These are phyloP conservation scores for Trichoderma gamsii DNA, from an alignment of 495 filamentous ascomycete species.

Conservation along the genomic window DNA sequence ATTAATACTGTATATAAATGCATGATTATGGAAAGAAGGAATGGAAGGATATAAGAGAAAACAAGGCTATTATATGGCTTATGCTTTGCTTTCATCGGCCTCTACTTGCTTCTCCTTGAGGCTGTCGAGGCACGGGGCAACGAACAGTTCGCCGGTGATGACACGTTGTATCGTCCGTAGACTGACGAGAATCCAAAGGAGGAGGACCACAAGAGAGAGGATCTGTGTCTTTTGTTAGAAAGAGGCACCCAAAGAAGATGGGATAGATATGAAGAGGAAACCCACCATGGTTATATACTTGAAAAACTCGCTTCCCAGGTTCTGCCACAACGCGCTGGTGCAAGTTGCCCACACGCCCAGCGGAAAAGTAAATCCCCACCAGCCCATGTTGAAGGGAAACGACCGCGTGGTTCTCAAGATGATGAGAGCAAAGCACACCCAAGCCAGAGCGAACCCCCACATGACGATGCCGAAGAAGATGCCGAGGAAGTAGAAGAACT, in stretches of 20 bases:
- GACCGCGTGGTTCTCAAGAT: slow-evolving; percentile 33
- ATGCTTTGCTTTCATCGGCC: neutral
- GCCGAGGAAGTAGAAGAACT: slow-evolving; percentile 49
- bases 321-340: slow-evolving; percentile 43
- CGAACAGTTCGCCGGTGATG: slow-evolving; percentile 42
- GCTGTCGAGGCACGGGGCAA: slow-evolving; percentile 48
- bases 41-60: no score
- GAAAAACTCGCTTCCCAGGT: slow-evolving; percentile 50
- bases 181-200: slow-evolving; percentile 49
- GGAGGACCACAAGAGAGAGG: slow-evolving; percentile 40
- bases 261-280: slow-evolving; percentile 22
- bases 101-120: slow-evolving; percentile 19
- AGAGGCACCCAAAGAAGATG: neutral
- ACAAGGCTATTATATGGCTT: no score
- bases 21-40: no score
- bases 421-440: slow-evolving; percentile 54
- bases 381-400: slow-evolving; percentile 63
- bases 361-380: slow-evolving; percentile 64
- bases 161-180: slow-evolving; percentile 39
- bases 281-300: slow-evolving; percentile 45
- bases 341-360: slow-evolving; percentile 49
- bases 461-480: slow-evolving; percentile 47
- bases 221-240: slow-evolving; percentile 26
- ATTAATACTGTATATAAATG: no score
- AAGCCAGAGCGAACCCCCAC: slow-evolving; percentile 57